Conservation (phyloP, 2,329 filamentous ascomycete genomes). For the Verticillium klebahnii region DNA sequence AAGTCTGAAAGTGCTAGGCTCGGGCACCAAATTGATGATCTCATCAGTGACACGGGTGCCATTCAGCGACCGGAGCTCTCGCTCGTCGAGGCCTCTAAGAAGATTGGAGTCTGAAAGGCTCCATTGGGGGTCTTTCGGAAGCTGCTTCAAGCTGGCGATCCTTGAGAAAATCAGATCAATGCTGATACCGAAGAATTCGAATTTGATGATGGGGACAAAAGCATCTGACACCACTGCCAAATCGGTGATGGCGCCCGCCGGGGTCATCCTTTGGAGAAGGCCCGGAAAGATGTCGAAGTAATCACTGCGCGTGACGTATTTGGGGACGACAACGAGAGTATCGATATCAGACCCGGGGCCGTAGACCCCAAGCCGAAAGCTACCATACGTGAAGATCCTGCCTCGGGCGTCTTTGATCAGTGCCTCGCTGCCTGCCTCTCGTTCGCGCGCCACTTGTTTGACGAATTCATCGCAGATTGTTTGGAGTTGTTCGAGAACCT, state of each 20-base stretch:
- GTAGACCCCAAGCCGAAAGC: constrained; percentile 89
- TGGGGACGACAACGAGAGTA: constrained; percentile 86
- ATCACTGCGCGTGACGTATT: constrained; percentile 81
- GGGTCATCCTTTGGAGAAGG: constrained; percentile 70
- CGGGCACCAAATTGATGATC: constrained; percentile 82
- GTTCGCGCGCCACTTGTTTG: constrained; percentile 69
- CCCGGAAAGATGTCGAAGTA: constrained; percentile 90
- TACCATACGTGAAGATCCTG: constrained; percentile 94
- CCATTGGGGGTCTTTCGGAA: constrained; percentile 63
- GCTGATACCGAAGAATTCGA: constrained; percentile 84
- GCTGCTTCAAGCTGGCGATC: constrained; percentile 63
- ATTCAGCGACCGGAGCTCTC: constrained; percentile 84
- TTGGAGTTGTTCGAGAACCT: constrained; percentile 73
- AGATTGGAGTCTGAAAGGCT: constrained; percentile 79
- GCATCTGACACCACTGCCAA: constrained; percentile 83
- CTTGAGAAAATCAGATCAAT: constrained; percentile 91
- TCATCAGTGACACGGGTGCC: constrained; percentile 93
- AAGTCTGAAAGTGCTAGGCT: constrained; percentile 82
- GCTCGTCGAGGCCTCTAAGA: constrained; percentile 79
- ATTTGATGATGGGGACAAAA: constrained; percentile 96
- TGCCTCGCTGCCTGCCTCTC: constrained; percentile 66
- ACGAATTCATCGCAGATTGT: constrained; percentile 83
- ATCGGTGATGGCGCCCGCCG: constrained; percentile 75
- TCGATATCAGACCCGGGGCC: constrained; percentile 97
- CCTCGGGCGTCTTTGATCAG: constrained; percentile 81